Conservation (phyloP, 331 rosid genomes). For the Pyrus hybrid region DNA sequence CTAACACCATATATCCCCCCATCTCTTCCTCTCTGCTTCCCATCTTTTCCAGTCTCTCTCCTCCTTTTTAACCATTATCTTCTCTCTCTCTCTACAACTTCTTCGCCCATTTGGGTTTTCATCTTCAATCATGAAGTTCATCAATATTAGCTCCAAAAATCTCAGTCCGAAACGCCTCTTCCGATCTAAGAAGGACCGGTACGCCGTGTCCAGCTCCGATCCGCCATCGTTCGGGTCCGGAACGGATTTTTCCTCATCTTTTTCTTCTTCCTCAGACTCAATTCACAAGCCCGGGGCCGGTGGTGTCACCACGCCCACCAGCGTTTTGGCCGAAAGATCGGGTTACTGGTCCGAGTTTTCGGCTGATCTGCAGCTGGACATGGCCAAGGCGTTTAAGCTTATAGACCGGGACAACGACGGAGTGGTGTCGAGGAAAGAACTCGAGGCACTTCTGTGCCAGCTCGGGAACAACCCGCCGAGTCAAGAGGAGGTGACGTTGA, state of each 20-base stretch:
- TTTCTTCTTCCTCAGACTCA: constrained; percentile 8
- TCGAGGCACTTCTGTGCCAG: constrained; percentile 43
- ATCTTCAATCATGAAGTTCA: constrained; percentile 43
- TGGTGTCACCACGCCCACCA: constrained; percentile 49
- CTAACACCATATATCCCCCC: constrained; percentile 39
- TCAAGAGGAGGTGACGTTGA: constrained; percentile 46
- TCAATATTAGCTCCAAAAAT: constrained; percentile 32
- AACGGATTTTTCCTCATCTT: constrained; percentile 21
- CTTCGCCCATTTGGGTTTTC: neutral
- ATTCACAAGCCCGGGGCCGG: constrained; percentile 13
- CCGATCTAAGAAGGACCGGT: constrained; percentile 37
- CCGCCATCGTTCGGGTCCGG: constrained; percentile 58
- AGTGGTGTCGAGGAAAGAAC: constrained; percentile 46
- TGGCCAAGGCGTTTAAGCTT: constrained; percentile 42
- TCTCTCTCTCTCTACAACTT: neutral
- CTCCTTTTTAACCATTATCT: too few species aligned
- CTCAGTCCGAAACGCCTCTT: constrained; percentile 53
- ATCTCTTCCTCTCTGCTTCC: constrained; percentile 21
- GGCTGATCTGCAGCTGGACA: constrained; percentile 27
- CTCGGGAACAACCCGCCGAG: constrained; percentile 37
- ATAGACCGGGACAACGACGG: constrained; percentile 60
- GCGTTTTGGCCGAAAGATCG: constrained; percentile 44
- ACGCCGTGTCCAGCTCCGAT: constrained; percentile 39
- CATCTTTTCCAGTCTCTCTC: neutral
- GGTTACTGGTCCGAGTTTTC: constrained; percentile 43